Evolutionary conservation across 176 grass and related monocot species (phyloP).

Genomic region (Typha latifolia): DNA sequence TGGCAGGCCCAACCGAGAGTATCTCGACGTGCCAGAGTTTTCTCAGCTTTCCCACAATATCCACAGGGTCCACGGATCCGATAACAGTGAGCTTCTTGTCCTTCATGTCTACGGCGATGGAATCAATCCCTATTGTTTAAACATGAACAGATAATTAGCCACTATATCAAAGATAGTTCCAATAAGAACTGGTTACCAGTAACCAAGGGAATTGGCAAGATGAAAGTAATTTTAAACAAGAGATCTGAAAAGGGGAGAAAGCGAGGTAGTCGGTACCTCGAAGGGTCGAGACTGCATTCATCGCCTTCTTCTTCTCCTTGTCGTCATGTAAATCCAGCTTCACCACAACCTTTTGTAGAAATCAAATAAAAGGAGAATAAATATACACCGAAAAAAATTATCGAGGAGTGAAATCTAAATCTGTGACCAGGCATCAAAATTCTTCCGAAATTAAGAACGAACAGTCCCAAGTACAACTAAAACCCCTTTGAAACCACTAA

Average conservation of each 20-base stretch:
- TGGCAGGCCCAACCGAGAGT: conserved; percentile 44
- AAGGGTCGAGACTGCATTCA: conserved; percentile 53
- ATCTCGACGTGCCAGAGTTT: conserved; percentile 22
- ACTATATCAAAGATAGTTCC: background rate
- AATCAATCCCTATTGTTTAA: conserved; percentile 42
- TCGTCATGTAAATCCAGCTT: conserved; percentile 74
- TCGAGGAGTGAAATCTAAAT: too few species aligned
- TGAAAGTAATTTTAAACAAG: background rate
- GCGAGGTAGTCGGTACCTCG: conserved; percentile 18
- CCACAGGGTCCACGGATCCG: conserved; percentile 51
- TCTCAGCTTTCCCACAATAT: conserved; percentile 37
- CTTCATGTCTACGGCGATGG: conserved; percentile 59
- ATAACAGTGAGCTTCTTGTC: conserved; percentile 53
- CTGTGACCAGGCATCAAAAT: too few species aligned
- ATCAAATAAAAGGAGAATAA: background rate
- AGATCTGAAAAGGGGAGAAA: background rate
- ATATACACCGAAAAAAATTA: too few species aligned
- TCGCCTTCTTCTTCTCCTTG: conserved; percentile 65
- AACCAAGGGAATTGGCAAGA: background rate
- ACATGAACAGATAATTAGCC: background rate
- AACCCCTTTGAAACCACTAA: too few species aligned
- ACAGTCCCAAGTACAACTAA: too few species aligned
- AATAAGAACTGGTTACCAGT: background rate
- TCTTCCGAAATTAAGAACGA: too few species aligned
- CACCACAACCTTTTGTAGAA: conserved; percentile 52